Evolutionary conservation across 148 eudicot genomes (phyloP), one percentile per base, ranked within the genome.

Genomic region (Hydrangea macrophylla): DNA sequence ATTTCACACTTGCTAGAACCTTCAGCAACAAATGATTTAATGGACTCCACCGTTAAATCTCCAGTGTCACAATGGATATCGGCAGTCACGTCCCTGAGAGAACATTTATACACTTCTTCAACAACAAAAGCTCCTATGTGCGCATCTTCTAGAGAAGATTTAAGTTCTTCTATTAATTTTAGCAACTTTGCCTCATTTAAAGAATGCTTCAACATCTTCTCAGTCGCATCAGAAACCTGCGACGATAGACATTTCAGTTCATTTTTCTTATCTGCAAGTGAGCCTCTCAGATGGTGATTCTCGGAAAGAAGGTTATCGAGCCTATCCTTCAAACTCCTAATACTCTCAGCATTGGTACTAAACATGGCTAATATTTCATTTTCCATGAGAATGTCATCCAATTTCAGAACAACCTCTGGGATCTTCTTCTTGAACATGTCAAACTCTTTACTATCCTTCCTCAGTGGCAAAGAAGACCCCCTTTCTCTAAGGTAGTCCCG

Each of bases 361-460:
- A 81, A 61, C 37, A 73, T 79, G 18, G 86, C 78, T 31, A 79
- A 27, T 61, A 74, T 80, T 70, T 82, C 85, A 73, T 77, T 81
- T 53, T 82, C 89, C 31, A 13, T 33, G 27, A 88, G 78, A 26
- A 90, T 78, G 57, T 67, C 75, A 79, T 88, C 92, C 75, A 94
- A 73, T 76, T 81, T 87, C 27, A 54, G 33, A 62, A 88, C 80
- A 36, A 84, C 83, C 1, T 82, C 84, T 12, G 88, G 73, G 31
- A 94, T 81, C 60, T 79, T 90, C 66, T 82, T 87, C 75, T 73
- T 85, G 50, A 94, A 36, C 3, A 66, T 40, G 30, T 94, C 98
- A 65, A 81, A 82, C 53, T 90, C 97, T 62, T 85, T 87, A n/a
- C n/a, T n/a, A 55, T 88, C 89, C 70, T 82, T 90, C 60, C 68